Percentiles rank a stretch among this genome's conserved stretches.
phyloP scores from a whole-genome alignment of 2,329 filamentous ascomycete species.

The Diaporthe sp. region DNA sequence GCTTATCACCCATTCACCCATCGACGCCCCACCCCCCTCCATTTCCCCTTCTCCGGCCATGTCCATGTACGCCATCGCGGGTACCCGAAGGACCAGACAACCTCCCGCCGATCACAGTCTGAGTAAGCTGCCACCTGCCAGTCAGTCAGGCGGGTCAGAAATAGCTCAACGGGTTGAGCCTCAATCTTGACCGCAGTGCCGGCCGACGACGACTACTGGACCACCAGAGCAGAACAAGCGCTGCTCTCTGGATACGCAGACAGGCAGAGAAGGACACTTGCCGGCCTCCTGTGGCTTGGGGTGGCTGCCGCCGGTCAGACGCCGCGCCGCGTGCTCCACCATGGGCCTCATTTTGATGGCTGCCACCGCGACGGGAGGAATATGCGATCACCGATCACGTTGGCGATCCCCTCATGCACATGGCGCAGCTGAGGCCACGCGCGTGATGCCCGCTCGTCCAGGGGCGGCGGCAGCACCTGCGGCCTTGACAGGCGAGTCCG shows the following conservation, averaged over 20 bases:
- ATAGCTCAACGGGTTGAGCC: constrained; percentile 27
- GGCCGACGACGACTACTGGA: not conserved
- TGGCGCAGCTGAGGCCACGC: constrained; percentile 32
- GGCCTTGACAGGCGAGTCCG: constrained; percentile 24
- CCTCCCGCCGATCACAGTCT: constrained; percentile 9
- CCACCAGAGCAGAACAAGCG: not conserved
- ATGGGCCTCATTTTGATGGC: constrained; percentile 13
- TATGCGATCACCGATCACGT: constrained; percentile 33
- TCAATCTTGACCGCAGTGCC: constrained; percentile 6
- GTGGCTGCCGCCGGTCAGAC: constrained; percentile 36
- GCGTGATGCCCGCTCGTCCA: not conserved
- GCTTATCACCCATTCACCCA: not conserved
- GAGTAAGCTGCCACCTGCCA: constrained; percentile 25
- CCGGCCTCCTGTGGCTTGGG: constrained; percentile 9
- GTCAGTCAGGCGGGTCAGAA: constrained; percentile 17
- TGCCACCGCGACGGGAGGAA: constrained; percentile 26
- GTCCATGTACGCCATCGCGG: constrained; percentile 16
- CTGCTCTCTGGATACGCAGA: not conserved
- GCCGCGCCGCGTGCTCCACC: constrained; percentile 4
- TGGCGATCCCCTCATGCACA: constrained; percentile 32
- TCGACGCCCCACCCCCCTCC: not conserved
- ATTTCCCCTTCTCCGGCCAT: not conserved
- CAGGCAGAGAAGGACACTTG: not conserved
- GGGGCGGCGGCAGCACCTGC: constrained; percentile 7
- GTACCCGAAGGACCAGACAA: not conserved